Evolutionary conservation across 164 flowering plant species (phyloP), one percentile per base, ranked within the genome.

Genomic region (Stephania cephalantha): DNA sequence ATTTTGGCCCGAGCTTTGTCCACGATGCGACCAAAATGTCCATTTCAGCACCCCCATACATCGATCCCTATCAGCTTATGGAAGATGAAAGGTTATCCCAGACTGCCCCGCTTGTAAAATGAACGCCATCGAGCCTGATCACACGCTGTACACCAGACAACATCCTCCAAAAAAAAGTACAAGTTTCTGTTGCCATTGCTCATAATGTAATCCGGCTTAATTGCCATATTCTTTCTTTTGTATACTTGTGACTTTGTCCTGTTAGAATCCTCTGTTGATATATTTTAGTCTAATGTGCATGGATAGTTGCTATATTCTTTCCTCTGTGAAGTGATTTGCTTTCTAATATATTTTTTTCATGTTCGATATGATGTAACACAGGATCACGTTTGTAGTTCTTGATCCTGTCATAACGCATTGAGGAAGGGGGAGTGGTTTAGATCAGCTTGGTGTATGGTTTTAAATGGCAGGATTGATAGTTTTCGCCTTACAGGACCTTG

Each of bases 41-140:
- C 0, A 30, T 81, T 3, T 71, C 87, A 20, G 85, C 86, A 29
- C 92, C 97, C 7, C 88, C 82, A 12, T 90, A 93, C 71, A 71
- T 91, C 15, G 98, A 95, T 83, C 99, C 98, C 3, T 91, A 91
- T 79, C 79, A 73, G 7, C 89, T 95, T 73, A 85, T 93, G 73
- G 95, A 95, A 76, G 99, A 95, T 64, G 91, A 89, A 68, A 89
- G 90, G 77, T 80, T 92, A 46, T 84, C 90, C 50, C 84, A 85
- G 73, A 79, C 85, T 55, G 91, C 90, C 13, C 91, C 90, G 17
- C 81, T 72, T 50, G 77, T 87, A 58, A 83, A 87, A 71, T 91
- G 87, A 87, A 85, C 69, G 11, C 13, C 9, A 13, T 18, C 67
- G 44, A 35, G 46, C 44, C 68, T 77, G 42, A 35, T 35, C 42